Evolutionary conservation across 768 basidiomycete genomes (phyloP), one percentile per base, ranked within the genome.

Genomic region (Dendrothele bispora): DNA sequence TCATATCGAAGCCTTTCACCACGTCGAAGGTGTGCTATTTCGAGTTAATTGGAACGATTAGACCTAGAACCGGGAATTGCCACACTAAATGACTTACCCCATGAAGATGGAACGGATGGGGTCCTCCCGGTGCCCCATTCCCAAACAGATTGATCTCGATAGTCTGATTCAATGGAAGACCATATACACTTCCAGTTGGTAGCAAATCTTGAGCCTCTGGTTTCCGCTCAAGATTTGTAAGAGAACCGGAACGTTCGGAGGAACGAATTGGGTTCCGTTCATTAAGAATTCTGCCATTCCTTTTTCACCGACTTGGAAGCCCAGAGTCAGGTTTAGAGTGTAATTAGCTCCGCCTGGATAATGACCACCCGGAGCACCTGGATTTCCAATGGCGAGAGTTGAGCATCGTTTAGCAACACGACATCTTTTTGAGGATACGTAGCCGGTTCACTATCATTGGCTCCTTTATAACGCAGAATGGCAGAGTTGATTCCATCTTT

Each of bases 51-150:
- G n/a, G 5, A 14, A 20, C 22, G 24, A 25, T 20, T 34, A 37
- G 15, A 18, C 36, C 15, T 15, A 15, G 15, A 24, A 27, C 24
- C 18, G 18, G 17, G 5, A 27, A n/a, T 18, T 3, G 22, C 6
- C 20, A 39, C n/a, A 43, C 8, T 24, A 14, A 5, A 28, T 21
- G 21, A 62, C 72, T 46, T 60, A 77, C 74, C 3, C 75, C 76
- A 47, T 77, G 76, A 21, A 77, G 52, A 57, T 78, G 76, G 59
- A 75, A 70, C 5, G 76, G 75, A 50, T 78, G 76, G 15, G 72
- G 73, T 11, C 57, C 62, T 30, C 63, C 67, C 17, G 58, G 27
- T 3, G 53, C 50, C 4, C 47, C 42, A 15, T 50, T 54, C 7
- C 55, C 50, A 48, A 58, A 60, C 17, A 78, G 52, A 11, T 62